phyloP scores from a whole-genome alignment of 257 asterid genomes.

The Cruciata laevipes region DNA sequence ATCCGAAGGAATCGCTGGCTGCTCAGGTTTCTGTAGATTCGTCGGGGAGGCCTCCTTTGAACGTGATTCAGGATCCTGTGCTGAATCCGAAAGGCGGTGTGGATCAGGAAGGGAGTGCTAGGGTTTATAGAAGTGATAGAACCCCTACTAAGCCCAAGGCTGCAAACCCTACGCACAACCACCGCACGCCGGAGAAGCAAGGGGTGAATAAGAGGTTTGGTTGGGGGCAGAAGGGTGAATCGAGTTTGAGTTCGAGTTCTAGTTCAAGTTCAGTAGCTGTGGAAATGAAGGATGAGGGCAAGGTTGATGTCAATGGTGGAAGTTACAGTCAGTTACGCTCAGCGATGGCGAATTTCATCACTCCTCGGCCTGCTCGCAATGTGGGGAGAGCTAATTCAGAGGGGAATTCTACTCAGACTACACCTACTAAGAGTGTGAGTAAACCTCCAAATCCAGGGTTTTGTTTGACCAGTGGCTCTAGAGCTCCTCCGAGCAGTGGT shows the following conservation, averaged over 20 bases:
- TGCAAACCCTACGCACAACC: slow-evolving; percentile 33
- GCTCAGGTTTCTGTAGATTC: slow-evolving; percentile 48
- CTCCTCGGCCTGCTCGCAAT: slow-evolving; percentile 62
- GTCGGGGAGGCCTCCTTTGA: slow-evolving; percentile 73
- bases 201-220: slow-evolving; percentile 44
- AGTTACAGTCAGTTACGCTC: slow-evolving; percentile 12
- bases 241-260: slow-evolving; percentile 17
- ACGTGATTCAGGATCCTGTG: slow-evolving; percentile 59
- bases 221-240: slow-evolving; percentile 61
- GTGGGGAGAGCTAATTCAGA: slow-evolving; percentile 55
- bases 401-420: slow-evolving; percentile 67
- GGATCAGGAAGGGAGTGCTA: slow-evolving; percentile 42
- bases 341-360: slow-evolving; percentile 25
- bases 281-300: slow-evolving; percentile 59
- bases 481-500: slow-evolving; percentile 43
- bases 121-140: slow-evolving; percentile 41
- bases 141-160: slow-evolving; percentile 65
- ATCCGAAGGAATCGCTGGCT: slow-evolving; percentile 45
- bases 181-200: slow-evolving; percentile 72
- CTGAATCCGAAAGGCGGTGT: slow-evolving; percentile 31
- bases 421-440: slow-evolving; percentile 81
- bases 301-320: slow-evolving; percentile 18
- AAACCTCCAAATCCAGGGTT: slow-evolving; percentile 66
- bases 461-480: slow-evolving; percentile 51
- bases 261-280: slow-evolving; percentile 16